Evolutionary conservation across 1,284 basidiomycete genomes (phyloP).

Genomic region (Microbotryum violaceum): DNA sequence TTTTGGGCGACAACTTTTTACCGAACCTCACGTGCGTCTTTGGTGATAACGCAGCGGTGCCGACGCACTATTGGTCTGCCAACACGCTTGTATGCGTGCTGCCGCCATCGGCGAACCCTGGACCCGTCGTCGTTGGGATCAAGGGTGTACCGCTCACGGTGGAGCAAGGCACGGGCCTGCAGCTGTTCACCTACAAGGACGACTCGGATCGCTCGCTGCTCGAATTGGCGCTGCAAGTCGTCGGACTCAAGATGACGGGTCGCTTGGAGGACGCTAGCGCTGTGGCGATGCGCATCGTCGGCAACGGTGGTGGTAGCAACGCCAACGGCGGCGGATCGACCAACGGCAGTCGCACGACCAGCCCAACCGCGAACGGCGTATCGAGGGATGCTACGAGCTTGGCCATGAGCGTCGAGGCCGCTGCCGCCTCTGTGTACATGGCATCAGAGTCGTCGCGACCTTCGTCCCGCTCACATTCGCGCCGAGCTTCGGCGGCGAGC

Average conservation of each 20-base stretch:
- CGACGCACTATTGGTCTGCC: conserved; percentile 84
- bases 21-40: conserved; percentile 64
- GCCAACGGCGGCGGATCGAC: background rate
- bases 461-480: conserved; percentile 33
- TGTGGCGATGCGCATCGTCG: conserved; percentile 55
- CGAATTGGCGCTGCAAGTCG: conserved; percentile 89
- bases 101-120: conserved; percentile 72
- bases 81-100: conserved; percentile 89
- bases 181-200: conserved; percentile 81
- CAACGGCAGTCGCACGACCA: background rate
- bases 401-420: conserved; percentile 15
- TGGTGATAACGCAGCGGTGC: conserved; percentile 71
- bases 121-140: conserved; percentile 83
- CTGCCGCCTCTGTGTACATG: conserved; percentile 33
- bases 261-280: conserved; percentile 87
- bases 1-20: conserved; percentile 79
- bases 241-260: conserved; percentile 92
- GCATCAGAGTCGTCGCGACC: conserved; percentile 39
- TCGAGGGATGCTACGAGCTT: conserved; percentile 12
- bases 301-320: conserved; percentile 9
- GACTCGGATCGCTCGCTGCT: conserved; percentile 84
- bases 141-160: conserved; percentile 54
- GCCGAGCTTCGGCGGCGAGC: conserved; percentile 6
- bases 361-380: too few species aligned
- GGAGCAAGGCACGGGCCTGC: conserved; percentile 40